Base-by-base conservation (phyloP, 768 basidiomycete species). In the Psilocybe subaeruginosa region DNA sequence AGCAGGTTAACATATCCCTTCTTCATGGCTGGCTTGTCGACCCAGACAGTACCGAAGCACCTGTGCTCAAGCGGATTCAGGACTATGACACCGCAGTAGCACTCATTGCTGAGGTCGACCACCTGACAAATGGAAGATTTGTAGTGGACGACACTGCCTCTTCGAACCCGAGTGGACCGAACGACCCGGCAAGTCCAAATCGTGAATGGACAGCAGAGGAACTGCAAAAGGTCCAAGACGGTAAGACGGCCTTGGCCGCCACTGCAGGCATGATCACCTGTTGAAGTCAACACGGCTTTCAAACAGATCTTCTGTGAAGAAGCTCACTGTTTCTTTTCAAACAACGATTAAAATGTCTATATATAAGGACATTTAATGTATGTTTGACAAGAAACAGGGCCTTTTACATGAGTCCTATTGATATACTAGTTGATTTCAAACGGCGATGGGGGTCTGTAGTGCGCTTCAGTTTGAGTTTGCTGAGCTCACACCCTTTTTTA, bases 21-120 rank as follows among this genome's bases (percentile, higher is more conserved):
- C 87, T 95, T 1, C 95, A 97, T 60, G 95, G 95, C 1, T 97
- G 95, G 95, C 82, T 91, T 14, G 86, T 86, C n/a, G 90, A 91
- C 63, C 88, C 88, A 0, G 80, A 78, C 2, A 86, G 85, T 59
- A 74, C 80, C 0, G 92, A 93, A 69, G 81, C 84, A 8, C 65
- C 65, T 0, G 83, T 83, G 0, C 74, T 94, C 39, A 68, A 79
- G 33, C 77, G 78, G 3, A 76, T 82, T 0, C 75, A 82, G 54
- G 89, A 91, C 71, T 95, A 93, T 61, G 92, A 95, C 69, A 83
- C 76, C 23, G 88, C 91, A 0, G 86, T 91, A 2, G 87, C 82
- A 49, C 75, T 88, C 31, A 87, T 95, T 60, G 93, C 90, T 0
- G 90, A 89, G 39, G 95, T 90, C 0, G 92, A 94, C 70, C 85